Evolutionary conservation across 179 eudicot species (phyloP), one percentile per base, ranked within the genome.

Genomic region (Nepenthes alata): DNA sequence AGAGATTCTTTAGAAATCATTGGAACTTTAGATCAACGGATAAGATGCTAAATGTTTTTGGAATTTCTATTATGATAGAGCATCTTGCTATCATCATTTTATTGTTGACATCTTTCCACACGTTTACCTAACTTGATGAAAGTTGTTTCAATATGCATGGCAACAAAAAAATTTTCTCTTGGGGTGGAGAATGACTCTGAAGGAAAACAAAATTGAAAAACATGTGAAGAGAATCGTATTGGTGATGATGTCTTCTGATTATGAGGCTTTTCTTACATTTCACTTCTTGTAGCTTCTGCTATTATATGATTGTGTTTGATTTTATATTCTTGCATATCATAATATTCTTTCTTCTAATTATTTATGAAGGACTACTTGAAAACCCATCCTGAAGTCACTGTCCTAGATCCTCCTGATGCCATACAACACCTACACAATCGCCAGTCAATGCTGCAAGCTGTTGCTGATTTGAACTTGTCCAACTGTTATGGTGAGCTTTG

Each of bases 401-500:
- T 91, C 70, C 89, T 91, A 57, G 98, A 91, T 73, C 98, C 98
- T 70, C 98, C 98, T 51, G 77, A 84, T 77, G 98, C 98, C 70
- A 91, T 91, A 59, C 84, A 85, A 62, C 95, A 86, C 66, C 77
- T 91, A 12, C 77, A 83, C 75, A 89, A 89, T 74, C 89, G 98
- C 61, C 96, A 86, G 64, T 84, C 81, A 51, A 91, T 91, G 98
- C 88, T 91, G 69, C 89, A 89, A 72, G 91, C 77, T 66, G 96
- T 91, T 71, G 80, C 89, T 60, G 95, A 89, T 66, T 69, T 91
- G 74, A 78, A 83, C 69, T 69, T 89, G 35, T 81, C 95, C 35
- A 87, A 78, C 66, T 66, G 75, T 35, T 79, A 80, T 67, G 96
- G 98, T 91, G 83, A 75, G 56, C 14, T 55, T 25, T 25, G 25